Evolutionary conservation across 306 rosid species (phyloP).

Genomic region (Cicer arietinum): DNA sequence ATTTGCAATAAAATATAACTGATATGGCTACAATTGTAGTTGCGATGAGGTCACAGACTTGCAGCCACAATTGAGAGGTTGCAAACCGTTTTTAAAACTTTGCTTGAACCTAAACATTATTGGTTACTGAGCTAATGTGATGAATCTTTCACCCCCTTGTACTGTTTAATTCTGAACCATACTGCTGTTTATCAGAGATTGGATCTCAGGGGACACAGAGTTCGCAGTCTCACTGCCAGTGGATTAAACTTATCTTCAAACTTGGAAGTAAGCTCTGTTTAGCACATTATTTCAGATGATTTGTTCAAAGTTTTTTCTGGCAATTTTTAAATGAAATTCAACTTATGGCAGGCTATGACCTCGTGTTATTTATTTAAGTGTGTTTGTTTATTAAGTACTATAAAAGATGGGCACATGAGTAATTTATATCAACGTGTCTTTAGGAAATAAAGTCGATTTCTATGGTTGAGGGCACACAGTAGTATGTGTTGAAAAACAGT

Average conservation of each 20-base stretch:
- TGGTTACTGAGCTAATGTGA: conserved; percentile 25
- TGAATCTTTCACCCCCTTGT: conserved; percentile 9
- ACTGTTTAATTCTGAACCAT: conserved; percentile 41
- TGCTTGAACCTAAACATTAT: conserved; percentile 13
- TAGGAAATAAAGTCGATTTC: conserved; percentile 13
- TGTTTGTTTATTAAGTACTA: not conserved
- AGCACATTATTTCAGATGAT: conserved; percentile 14
- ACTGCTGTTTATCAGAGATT: conserved; percentile 65
- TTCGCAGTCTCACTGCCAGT: conserved; percentile 85
- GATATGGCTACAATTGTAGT: not conserved
- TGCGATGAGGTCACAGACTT: not conserved
- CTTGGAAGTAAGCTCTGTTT: conserved; percentile 73
- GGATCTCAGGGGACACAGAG: conserved; percentile 98
- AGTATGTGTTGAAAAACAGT: conserved; percentile 15
- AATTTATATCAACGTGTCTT: conserved; percentile 28
- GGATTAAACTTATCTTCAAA: conserved; percentile 92
- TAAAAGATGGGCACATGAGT: not conserved
- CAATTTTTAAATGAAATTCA: not conserved
- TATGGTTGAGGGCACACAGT: conserved; percentile 1
- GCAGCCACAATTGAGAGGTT: not conserved
- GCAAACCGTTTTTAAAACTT: not conserved
- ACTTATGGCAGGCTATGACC: conserved; percentile 10
- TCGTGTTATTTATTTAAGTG: not conserved
- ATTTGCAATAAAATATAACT: not conserved
- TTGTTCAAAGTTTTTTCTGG: conserved; percentile 21